Evolutionary conservation across 495 filamentous ascomycete genomes (phyloP), one percentile per base, ranked within the genome.

Genomic region (Aspergillus ostianus): DNA sequence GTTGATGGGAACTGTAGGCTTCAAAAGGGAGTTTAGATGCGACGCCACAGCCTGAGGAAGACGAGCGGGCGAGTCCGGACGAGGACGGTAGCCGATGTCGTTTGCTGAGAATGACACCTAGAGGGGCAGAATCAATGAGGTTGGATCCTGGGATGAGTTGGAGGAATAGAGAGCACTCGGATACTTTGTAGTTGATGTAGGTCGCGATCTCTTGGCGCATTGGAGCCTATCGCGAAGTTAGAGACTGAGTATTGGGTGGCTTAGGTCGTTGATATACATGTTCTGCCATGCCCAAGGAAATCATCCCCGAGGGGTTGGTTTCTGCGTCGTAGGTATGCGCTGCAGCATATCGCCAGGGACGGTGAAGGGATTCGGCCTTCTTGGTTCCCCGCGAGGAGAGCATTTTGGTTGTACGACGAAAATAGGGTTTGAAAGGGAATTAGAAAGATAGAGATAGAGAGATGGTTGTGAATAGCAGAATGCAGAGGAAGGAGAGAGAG

Each of bases 11-110:
- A 29, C 32, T 41, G 62, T 47, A n/a, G 79, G 70, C 2, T 62
- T 56, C 53, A 82, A 71, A 51, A 75, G 64, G 18, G 58, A 62
- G 44, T 78, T 77, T 51, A 82, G 55, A 49, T 80, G 72, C 0
- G 57, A 46, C 18, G 74, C 72, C 21, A 73, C 62, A 0, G 72
- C 69, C 0, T 58, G 60, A 0, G 74, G 68, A 8, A 80, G 65
- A 29, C 66, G 59, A 32, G 62, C 56, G 10, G 65, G 62, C 13
- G 67, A 70, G 49, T 55, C 58, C 57, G 76, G 70, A 26, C 62
- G 64, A 21, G 68, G 64, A 26, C 67, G 61, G 57, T 75, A 75
- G 58, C 68, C 66, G 47, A 75, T 49, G 3, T 71, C 69, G 47
- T 71, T 66, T 51, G 53, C 15, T 9, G 67, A 62, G 56, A 73